Evolutionary conservation across 345 rosid species (phyloP).

Genomic region (Eutrema yunnanense): DNA sequence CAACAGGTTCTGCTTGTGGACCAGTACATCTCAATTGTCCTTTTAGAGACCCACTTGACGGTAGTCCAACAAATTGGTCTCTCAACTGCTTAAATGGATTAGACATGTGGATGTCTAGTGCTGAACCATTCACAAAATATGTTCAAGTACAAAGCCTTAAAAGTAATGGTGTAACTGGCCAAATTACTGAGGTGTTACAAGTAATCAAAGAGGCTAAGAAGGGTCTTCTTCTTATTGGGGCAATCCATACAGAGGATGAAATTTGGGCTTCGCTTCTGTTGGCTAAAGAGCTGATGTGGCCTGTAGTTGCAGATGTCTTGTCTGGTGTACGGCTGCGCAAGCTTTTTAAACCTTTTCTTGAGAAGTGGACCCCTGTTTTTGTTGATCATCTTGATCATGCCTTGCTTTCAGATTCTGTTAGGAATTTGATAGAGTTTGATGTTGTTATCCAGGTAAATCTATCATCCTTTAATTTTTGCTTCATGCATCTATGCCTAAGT

Average conservation of each 20-base stretch:
- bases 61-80: constrained; percentile 52
- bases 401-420: constrained; percentile 64
- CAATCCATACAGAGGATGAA: constrained; percentile 71
- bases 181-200: constrained; percentile 50
- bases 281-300: constrained; percentile 84
- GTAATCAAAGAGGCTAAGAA: constrained; percentile 44
- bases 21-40: constrained; percentile 96
- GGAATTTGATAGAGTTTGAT: constrained; percentile 51
- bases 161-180: constrained; percentile 22
- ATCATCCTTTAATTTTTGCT: background rate
- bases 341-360: constrained; percentile 43
- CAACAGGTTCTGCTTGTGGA: constrained; percentile 63
- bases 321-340: constrained; percentile 89
- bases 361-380: constrained; percentile 42
- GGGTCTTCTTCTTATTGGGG: constrained; percentile 73
- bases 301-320: constrained; percentile 82
- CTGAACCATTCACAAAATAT: constrained; percentile 79
- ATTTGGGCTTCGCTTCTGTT: constrained; percentile 85
- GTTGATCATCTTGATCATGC: constrained; percentile 87
- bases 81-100: constrained; percentile 71
- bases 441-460: constrained; percentile 72
- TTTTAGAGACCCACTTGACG: constrained; percentile 85
- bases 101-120: constrained; percentile 65
- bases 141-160: constrained; percentile 42
- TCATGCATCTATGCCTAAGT: constrained; percentile 13